Evolutionary conservation across 768 basidiomycete genomes (phyloP).

Genomic region (Tremella mesenterica): DNA sequence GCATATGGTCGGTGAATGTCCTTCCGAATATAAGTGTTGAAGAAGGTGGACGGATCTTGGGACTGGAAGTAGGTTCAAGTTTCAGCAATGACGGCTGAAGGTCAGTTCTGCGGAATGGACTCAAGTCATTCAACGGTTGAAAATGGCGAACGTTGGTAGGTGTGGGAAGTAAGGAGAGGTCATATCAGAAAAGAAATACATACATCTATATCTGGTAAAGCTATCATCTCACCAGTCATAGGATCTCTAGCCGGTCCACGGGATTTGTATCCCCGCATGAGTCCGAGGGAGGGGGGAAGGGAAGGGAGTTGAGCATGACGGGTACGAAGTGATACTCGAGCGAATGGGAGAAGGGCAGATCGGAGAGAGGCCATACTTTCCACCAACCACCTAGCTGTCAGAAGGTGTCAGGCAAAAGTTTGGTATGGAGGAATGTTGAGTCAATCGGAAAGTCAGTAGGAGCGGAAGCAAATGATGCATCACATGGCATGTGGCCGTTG

Average conservation of each 20-base stretch:
- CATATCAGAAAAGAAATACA: conserved; percentile 22
- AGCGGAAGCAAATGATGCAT: too few relatives aligned
- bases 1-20: conserved; percentile 78
- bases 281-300: background rate
- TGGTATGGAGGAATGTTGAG: too few relatives aligned
- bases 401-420: too few relatives aligned
- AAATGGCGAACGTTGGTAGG: background rate
- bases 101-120: background rate
- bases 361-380: too few relatives aligned
- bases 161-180: too few relatives aligned
- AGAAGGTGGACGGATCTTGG: conserved; percentile 57
- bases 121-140: background rate
- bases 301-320: too few relatives aligned
- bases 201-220: conserved; percentile 54
- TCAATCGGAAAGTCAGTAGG: too few relatives aligned
- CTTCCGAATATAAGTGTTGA: conserved; percentile 71
- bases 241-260: conserved; percentile 42
- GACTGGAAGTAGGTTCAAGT: conserved; percentile 45
- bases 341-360: too few relatives aligned
- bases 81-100: conserved; percentile 29
- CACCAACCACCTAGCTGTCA: too few relatives aligned
- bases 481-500: too few relatives aligned
- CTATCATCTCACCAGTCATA: conserved; percentile 52
- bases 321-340: too few relatives aligned
- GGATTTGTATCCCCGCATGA: conserved; percentile 13